These are phyloP conservation scores for Mucor circinelloides DNA, from an alignment of 371 early-diverging fungal species.

Conservation along the genomic window DNA sequence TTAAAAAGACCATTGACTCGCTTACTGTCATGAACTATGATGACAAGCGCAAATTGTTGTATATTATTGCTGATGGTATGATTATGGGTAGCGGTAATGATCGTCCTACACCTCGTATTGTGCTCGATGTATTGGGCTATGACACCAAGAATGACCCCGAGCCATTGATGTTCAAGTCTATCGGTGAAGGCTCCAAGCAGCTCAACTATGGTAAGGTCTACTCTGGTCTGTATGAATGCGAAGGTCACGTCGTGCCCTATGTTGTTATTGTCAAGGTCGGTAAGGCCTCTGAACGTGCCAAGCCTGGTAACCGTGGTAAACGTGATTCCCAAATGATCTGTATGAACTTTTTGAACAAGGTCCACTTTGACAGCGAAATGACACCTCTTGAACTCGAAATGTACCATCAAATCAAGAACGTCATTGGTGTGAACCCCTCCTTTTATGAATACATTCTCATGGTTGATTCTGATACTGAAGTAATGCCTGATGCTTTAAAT, in stretches of 20 bases:
- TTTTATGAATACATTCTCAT: slow-evolving; percentile 93
- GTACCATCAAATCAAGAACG: slow-evolving; percentile 90
- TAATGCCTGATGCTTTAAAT: slow-evolving; percentile 80
- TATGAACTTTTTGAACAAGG: slow-evolving; percentile 98
- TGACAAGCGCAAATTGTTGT: slow-evolving; percentile 94
- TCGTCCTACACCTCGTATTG: slow-evolving; percentile 96
- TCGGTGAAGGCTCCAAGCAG: slow-evolving; percentile 90
- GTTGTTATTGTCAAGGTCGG: slow-evolving; percentile 96
- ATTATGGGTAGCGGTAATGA: slow-evolving; percentile 97
- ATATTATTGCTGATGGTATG: slow-evolving; percentile 92
- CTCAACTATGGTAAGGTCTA: slow-evolving; percentile 98
- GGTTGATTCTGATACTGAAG: slow-evolving; percentile 97
- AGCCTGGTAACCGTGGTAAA: slow-evolving; percentile 99
- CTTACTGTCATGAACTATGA: slow-evolving; percentile 89
- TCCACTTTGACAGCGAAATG: slow-evolving; percentile 92
- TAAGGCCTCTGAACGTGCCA: slow-evolving; percentile 74
- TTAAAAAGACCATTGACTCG: slow-evolving; percentile 96
- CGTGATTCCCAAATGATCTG: slow-evolving; percentile 99
- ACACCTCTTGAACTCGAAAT: slow-evolving; percentile 93
- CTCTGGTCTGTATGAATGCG: slow-evolving; percentile 93
- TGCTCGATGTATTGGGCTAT: slow-evolving; percentile 92
- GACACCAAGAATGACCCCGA: slow-evolving; percentile 88
- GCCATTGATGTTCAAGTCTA: slow-evolving; percentile 89
- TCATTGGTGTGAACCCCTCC: slow-evolving; percentile 86
- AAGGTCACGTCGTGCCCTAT: slow-evolving; percentile 91